Conservation (phyloP, 1,284 basidiomycete species). For the Apiotrichum gracile region DNA sequence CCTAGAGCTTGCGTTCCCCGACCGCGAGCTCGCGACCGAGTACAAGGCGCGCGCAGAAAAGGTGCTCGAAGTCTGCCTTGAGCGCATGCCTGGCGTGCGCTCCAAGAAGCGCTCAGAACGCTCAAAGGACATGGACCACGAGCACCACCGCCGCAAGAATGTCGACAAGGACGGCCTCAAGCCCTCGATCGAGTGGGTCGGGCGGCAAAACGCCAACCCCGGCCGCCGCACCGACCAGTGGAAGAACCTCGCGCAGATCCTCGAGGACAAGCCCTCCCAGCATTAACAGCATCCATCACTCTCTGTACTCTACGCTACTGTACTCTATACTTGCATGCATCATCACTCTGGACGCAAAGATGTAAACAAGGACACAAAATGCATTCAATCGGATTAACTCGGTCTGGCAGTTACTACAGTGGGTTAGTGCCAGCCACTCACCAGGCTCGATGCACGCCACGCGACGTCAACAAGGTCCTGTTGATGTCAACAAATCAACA, state of each 20-base stretch:
- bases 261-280: neutral
- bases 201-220: neutral
- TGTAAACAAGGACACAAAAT: too few relatives aligned
- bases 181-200: slow-evolving; percentile 7
- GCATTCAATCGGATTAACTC: too few relatives aligned
- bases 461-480: too few relatives aligned
- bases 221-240: neutral
- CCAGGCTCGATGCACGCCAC: too few relatives aligned
- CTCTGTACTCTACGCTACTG: neutral
- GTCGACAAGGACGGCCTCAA: slow-evolving; percentile 7
- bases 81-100: slow-evolving; percentile 38
- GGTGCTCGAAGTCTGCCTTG: slow-evolving; percentile 56
- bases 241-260: neutral
- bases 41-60: slow-evolving; percentile 64
- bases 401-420: too few relatives aligned
- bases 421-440: too few relatives aligned
- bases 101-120: slow-evolving; percentile 18
- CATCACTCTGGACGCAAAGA: too few relatives aligned
- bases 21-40: slow-evolving; percentile 53
- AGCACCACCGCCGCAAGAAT: slow-evolving; percentile 4
- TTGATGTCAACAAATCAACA: too few relatives aligned
- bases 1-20: slow-evolving; percentile 65
- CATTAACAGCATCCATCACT: neutral
- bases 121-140: slow-evolving; percentile 1
- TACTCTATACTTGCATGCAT: neutral